These are phyloP conservation scores for Aspergillus aculeatus DNA, from an alignment of 2,329 filamentous ascomycete species.

Conservation along the genomic window DNA sequence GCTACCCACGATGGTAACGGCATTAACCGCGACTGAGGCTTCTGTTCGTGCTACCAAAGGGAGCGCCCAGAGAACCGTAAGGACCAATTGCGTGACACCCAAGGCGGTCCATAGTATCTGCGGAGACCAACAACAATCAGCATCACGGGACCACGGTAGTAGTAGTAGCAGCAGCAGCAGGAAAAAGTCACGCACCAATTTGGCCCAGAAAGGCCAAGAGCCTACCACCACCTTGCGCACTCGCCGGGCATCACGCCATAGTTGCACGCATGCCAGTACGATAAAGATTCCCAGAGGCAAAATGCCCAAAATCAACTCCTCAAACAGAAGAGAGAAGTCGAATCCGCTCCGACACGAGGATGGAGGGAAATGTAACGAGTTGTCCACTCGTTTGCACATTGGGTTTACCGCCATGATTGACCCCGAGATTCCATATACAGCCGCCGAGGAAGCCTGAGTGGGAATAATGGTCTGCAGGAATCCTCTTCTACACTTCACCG, in stretches of 20 bases:
- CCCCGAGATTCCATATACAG: constrained; percentile 21
- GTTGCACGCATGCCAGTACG: constrained; percentile 34
- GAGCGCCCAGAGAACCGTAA: constrained; percentile 39
- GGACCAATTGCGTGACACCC: constrained; percentile 36
- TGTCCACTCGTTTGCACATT: constrained; percentile 34
- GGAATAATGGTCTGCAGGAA: not conserved
- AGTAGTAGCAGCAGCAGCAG: not conserved
- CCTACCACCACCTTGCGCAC: constrained; percentile 34
- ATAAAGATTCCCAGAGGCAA: constrained; percentile 39
- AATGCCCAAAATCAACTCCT: constrained; percentile 43
- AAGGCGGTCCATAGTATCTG: constrained; percentile 35
- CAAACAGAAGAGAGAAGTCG: constrained; percentile 49
- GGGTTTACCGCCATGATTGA: constrained; percentile 31
- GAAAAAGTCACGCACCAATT: constrained; percentile 33
- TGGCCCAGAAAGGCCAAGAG: constrained; percentile 31
- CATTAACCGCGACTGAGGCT: constrained; percentile 36
- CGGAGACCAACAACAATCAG: constrained; percentile 7
- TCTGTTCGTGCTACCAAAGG: constrained; percentile 32
- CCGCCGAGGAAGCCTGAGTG: constrained; percentile 5
- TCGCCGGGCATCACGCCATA: constrained; percentile 37
- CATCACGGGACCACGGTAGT: not conserved
- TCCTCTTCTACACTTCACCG: not conserved
- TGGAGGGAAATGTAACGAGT: constrained; percentile 35
- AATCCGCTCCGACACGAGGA: constrained; percentile 40
- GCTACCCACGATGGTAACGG: constrained; percentile 29